Base-by-base conservation (phyloP, 1,284 basidiomycete species). In the Sanghuangporus weigelae region DNA sequence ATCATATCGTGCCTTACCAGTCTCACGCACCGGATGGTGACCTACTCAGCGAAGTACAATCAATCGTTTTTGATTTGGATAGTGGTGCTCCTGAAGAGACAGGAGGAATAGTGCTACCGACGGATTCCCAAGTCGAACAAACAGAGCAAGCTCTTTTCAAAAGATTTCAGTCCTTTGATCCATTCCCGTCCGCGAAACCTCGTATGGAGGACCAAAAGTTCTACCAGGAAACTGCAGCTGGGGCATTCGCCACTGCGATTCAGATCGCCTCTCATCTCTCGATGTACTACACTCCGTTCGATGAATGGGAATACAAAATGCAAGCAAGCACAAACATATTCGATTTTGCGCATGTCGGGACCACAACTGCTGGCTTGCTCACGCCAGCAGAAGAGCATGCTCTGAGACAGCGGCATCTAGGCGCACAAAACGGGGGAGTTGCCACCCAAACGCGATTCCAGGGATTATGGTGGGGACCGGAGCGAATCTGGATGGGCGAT, bases 401-500 rank as follows among this genome's bases (percentile, higher is more conserved):
- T 23, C 19, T 58, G 12, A 38, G 48, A 46, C 26, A 63, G 48
- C 21, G 60, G 62, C 36, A 55, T 57, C 39, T 60, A 60, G 14
- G 42, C 60, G 16, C 14, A 59, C 51, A 68, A 63, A 50, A 62
- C 68, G 19, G 68, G 68, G 8, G 64, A 59, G 8, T 16, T 59
- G 8, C 55, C 66, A 75, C 73, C 0, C 85, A 88, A 69, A 79
- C 74, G 42, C 79, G 84, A 44, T 91, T 83, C 72, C 90, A 95
- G 72, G 93, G 93, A 0, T 71, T 95, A 12, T 95, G 91, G 91
- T 92, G 89, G 87, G 93, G 93, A 8, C 83, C 87, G 0, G 93
- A 95, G 72, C 83, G 91, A n/a, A 89, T 95, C 61, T 95, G 93
- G 93, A 77, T 82, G 7, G 90, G 90, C 64, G 93, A 95, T 67